Base-by-base conservation (phyloP, 768 basidiomycete species). In the Leucosporidium creatinivorum region DNA sequence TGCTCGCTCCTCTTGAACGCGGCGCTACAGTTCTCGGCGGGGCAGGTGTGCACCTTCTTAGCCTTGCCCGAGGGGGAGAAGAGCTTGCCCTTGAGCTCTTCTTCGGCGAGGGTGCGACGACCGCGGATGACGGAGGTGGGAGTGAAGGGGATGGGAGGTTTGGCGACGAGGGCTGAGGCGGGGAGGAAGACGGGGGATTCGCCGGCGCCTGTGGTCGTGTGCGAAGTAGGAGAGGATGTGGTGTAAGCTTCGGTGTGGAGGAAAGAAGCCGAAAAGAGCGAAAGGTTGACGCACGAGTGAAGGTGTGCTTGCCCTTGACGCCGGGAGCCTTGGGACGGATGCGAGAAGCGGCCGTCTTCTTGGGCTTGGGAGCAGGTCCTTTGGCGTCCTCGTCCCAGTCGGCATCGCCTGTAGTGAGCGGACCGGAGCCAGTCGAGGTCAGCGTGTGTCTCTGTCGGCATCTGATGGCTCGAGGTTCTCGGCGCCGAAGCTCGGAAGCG, bases 1-100 rank as follows among this genome's bases (percentile, higher is more conserved):
- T 94, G 92, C 79, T 94, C 92, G 25, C 88, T 88, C 44, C 92
- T 83, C 44, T 87, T 86, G 78, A 94, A 94, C 74, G 88, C 89
- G 78, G 92, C 92, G 51, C 86, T 87, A 77, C 92, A 93, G 62
- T 66, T 62, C 49, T 60, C 65, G 15, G 70, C 70, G 9, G 70
- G 70, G 28, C 70, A 72, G 13, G 17, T 15, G 31, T 72, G 70
- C 7, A 69, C 68, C 62, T 63, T 69, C 39, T 63, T 66, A 7
- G 26, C 48, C 63, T 58, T 58, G 39, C 62, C 62, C 19, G 47
- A 39, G 18, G 61, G 61, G n/a, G 49, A n/a, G 13, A 31, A n/a
- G 21, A 51, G 51, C 39, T 30, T 30, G 28, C 54, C 28, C 54
- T 36, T 23, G 8, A 69, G 33, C 23, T 57, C 19, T 0, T 31